Conservation (phyloP, 2,329 filamentous ascomycete species). For the Corynespora cassiicola region DNA sequence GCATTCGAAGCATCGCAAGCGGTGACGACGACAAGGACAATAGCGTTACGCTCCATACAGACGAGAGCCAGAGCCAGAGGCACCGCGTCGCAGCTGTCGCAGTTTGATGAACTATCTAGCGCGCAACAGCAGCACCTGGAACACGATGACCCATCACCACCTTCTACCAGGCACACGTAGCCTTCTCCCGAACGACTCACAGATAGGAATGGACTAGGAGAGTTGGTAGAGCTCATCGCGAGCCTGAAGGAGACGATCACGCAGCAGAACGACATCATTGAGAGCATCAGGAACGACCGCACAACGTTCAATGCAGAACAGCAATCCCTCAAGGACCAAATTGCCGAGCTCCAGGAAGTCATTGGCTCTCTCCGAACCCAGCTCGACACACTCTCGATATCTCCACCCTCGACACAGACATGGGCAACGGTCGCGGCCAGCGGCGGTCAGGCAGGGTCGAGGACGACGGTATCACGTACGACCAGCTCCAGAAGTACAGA, state of each 20-base stretch:
- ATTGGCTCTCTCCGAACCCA: conserved; percentile 7
- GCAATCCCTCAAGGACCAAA: conserved; percentile 9
- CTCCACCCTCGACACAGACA: conserved; percentile 9
- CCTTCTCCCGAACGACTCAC: conserved; percentile 7
- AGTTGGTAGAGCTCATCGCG: conserved; percentile 10
- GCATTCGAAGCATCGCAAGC: conserved; percentile 6
- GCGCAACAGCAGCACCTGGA: conserved; percentile 6
- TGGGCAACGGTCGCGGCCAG: conserved; percentile 14
- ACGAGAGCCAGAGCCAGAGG: conserved; percentile 11
- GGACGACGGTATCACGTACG: conserved; percentile 3
- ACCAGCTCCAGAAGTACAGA: conserved; percentile 6
- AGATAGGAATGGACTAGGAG: conserved; percentile 2
- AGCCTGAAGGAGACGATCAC: conserved; percentile 12
- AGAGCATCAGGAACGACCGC: conserved; percentile 3
- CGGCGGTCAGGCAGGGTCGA: conserved; percentile 4
- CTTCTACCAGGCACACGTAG: conserved; percentile 6
- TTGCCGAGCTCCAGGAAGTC: conserved; percentile 6
- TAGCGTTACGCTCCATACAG: conserved; percentile 5
- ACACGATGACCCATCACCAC: conserved; percentile 11
- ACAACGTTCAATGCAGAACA: conserved; percentile 6
- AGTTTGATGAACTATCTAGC: conserved; percentile 6
- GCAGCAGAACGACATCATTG: conserved; percentile 10
- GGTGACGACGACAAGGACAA: conserved; percentile 6
- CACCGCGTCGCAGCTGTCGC: conserved; percentile 9
- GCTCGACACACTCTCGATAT: conserved; percentile 11